Percentiles rank a stretch among this genome's conserved stretches.
Evolutionary conservation across 2,329 filamentous ascomycete genomes (phyloP).

Genomic region (Lizonia empirigonia): DNA sequence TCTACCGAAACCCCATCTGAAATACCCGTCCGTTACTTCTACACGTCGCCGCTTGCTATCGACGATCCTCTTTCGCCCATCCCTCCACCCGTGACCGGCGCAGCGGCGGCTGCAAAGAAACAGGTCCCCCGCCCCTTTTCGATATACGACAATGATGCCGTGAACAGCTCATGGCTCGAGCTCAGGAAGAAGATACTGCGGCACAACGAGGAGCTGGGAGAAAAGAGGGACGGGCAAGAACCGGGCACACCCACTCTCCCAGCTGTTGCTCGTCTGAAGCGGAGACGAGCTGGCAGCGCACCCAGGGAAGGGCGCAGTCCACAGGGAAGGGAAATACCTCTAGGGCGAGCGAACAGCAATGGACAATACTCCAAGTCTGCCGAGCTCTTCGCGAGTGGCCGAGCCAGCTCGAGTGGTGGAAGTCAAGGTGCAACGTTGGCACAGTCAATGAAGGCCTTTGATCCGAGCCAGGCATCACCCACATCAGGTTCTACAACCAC

Average conservation of each 20-base stretch:
- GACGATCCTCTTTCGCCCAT: constrained; percentile 83
- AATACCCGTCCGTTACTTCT: constrained; percentile 69
- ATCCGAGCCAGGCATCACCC: constrained; percentile 39
- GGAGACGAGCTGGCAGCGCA: constrained; percentile 38
- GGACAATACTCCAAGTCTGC: constrained; percentile 39
- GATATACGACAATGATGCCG: constrained; percentile 74
- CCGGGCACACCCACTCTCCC: constrained; percentile 38
- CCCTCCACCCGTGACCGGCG: constrained; percentile 58
- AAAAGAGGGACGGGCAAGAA: constrained; percentile 34
- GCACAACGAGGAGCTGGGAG: constrained; percentile 49
- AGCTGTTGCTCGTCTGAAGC: constrained; percentile 43
- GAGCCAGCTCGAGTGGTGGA: constrained; percentile 34
- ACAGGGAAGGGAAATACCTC: constrained; percentile 40
- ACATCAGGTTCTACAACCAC: constrained; percentile 46
- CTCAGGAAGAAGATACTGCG: constrained; percentile 59
- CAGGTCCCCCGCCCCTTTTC: constrained; percentile 78
- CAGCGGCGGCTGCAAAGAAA: constrained; percentile 54
- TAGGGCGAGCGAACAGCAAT: constrained; percentile 24
- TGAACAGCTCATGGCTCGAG: constrained; percentile 77
- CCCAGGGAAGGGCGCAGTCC: constrained; percentile 31
- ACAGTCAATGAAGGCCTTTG: constrained; percentile 39
- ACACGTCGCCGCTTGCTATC: constrained; percentile 79
- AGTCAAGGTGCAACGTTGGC: constrained; percentile 25
- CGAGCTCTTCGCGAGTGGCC: constrained; percentile 31
- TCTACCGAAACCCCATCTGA: constrained; percentile 41